Evolutionary conservation across 164 flowering plant genomes (phyloP), one percentile per base, ranked within the genome.

Genomic region (Stephania cephalantha): DNA sequence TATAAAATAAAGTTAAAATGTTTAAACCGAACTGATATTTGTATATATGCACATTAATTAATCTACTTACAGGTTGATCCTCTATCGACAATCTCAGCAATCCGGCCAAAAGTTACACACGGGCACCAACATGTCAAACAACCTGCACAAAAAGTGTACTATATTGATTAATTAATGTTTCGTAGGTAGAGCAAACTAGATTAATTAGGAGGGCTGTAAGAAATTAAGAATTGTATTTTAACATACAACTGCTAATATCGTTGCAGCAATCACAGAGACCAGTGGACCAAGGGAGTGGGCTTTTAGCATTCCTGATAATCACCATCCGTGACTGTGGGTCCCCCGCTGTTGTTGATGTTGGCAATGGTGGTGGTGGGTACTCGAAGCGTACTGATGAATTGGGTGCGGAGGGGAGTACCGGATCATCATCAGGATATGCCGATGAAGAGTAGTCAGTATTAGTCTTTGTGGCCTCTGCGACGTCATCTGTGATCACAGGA

Each of bases 211-310:
- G 18, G 15, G 7, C 22, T 13, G 65, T 13, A 6, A 48, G 2
- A 48, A 61, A 61, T 1, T n/a, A 13, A 13, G 65, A 61, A 61
- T 15, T 6, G 17, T 58, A 11, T 9, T 61, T 1, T 15, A 25
- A 35, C 72, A 46, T 70, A 70, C 72, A 70, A 4, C 22, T 45
- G 30, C 58, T 52, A 50, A 70, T 25, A 70, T 70, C 58, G 22
- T n/a, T 11, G 58, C 22, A 9, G 58, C 72, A 70, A 13, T 70
- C 29, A 20, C 61, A 70, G 72, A 70, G 72, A 11, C 72, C 53
- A 30, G 72, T 70, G 30, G 72, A 70, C 72, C 72, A 70, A 46
- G 72, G 72, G 31, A 70, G 53, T 48, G 53, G 53, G 53, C 53
- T 48, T 7, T 48, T 48, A 1, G 53, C 53, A 7, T 8, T 48